These are phyloP conservation scores for Trichoderma breve DNA, from an alignment of 2,329 filamentous ascomycete genomes.

Conservation along the genomic window DNA sequence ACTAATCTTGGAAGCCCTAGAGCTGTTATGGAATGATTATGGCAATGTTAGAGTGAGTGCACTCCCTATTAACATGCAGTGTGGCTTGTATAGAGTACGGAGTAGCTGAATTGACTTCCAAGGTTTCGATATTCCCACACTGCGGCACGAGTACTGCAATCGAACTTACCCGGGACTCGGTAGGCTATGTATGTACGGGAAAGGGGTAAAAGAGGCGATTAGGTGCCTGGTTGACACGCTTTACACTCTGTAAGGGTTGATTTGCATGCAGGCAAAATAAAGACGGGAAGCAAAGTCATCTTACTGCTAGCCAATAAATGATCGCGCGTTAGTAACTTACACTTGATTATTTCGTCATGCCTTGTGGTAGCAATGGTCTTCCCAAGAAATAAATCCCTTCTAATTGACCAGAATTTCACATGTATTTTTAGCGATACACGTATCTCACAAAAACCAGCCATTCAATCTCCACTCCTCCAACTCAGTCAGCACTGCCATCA, in stretches of 20 bases:
- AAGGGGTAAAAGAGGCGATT: neutral
- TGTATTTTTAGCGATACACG: neutral
- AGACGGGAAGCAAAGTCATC: neutral
- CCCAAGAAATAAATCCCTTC: neutral
- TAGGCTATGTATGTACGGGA: neutral
- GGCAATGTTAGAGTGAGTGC: neutral
- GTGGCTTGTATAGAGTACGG: neutral
- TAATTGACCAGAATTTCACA: neutral
- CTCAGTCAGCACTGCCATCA: neutral
- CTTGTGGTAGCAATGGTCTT: neutral
- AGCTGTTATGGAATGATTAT: neutral
- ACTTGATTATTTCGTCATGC: neutral
- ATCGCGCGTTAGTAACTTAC: neutral
- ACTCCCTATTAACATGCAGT: neutral
- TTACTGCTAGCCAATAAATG: neutral
- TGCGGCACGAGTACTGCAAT: neutral
- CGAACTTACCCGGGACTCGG: neutral
- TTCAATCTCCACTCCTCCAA: neutral
- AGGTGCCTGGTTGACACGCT: neutral
- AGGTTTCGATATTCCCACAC: neutral
- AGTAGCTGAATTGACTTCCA: neutral
- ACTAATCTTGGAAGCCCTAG: neutral
- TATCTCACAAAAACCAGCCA: neutral
- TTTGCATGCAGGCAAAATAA: too few species aligned
- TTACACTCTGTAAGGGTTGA: neutral